phyloP scores from a whole-genome alignment of 345 rosid genomes.

The Salix exigua region DNA sequence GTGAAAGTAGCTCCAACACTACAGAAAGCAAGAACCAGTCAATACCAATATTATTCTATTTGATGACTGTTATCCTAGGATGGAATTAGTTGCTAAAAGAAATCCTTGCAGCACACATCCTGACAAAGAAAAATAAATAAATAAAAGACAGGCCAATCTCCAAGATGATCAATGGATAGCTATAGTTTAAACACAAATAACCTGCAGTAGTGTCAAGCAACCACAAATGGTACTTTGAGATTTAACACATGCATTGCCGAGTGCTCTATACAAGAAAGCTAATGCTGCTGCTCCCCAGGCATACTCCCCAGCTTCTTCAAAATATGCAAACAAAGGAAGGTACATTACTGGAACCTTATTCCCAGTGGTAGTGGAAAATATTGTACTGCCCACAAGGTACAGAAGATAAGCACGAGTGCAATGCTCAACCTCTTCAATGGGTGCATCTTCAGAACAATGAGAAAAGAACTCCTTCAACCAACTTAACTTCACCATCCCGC shows the following conservation, averaged over 20 bases:
- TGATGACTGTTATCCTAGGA: background rate
- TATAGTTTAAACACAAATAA: conserved; percentile 18
- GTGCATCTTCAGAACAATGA: conserved; percentile 57
- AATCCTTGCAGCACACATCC: background rate
- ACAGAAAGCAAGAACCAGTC: conserved; percentile 22
- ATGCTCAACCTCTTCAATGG: conserved; percentile 51
- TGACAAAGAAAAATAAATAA: conserved; percentile 1
- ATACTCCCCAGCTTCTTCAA: conserved; percentile 74
- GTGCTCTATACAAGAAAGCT: conserved; percentile 91
- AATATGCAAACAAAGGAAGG: conserved; percentile 77
- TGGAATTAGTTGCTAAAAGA: background rate
- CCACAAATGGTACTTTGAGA: conserved; percentile 97
- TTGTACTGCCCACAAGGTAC: conserved; percentile 89
- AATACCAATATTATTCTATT: conserved; percentile 9
- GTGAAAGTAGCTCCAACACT: conserved; percentile 98
- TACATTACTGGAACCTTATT: conserved; percentile 98
- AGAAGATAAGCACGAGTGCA: conserved; percentile 86
- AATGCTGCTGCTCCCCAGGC: conserved; percentile 97
- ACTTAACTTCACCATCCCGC: conserved; percentile 97
- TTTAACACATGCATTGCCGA: conserved; percentile 93
- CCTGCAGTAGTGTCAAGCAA: conserved; percentile 92
- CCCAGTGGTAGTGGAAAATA: conserved; percentile 92
- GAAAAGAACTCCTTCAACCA: conserved; percentile 92
- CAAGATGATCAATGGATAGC: conserved; percentile 4
- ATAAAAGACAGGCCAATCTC: background rate